These are phyloP conservation scores for Musa itinerans DNA, from an alignment of 176 grass and related monocot species.

Conservation along the genomic window DNA sequence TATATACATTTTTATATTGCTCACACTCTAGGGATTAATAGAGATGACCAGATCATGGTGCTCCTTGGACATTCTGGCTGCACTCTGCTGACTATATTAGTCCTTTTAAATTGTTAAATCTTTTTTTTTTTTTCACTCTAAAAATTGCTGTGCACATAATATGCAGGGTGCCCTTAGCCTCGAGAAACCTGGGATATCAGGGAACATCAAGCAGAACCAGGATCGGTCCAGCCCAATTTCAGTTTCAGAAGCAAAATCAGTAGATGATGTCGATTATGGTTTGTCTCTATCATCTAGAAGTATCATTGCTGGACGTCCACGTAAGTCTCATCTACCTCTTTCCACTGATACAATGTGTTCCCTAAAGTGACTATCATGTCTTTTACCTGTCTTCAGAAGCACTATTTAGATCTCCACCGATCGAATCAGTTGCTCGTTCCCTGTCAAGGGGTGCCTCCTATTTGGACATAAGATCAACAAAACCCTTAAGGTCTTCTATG, in stretches of 20 bases:
- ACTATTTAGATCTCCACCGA: slow-evolving; percentile 59
- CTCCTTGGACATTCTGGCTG: not conserved
- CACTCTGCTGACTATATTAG: not conserved
- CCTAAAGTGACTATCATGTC: not conserved
- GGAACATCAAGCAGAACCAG: slow-evolving; percentile 21
- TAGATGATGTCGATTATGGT: slow-evolving; percentile 39
- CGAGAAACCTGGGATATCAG: slow-evolving; percentile 31
- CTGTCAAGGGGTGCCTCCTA: slow-evolving; percentile 45
- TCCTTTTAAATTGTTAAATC: not conserved
- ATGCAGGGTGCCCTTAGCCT: slow-evolving; percentile 38
- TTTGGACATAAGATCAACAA: slow-evolving; percentile 46
- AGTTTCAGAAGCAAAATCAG: slow-evolving; percentile 53
- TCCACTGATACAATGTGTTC: slow-evolving; percentile 11
- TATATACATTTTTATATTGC: too few relatives aligned
- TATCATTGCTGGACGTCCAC: slow-evolving; percentile 43
- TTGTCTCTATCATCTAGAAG: slow-evolving; percentile 41
- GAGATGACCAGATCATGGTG: too few relatives aligned
- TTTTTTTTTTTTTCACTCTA: not conserved
- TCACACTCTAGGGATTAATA: too few relatives aligned
- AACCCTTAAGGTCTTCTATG: slow-evolving; percentile 60
- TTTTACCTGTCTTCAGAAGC: slow-evolving; percentile 38
- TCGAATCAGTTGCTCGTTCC: slow-evolving; percentile 68
- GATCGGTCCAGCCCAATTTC: slow-evolving; percentile 54
- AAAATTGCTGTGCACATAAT: slow-evolving; percentile 7
- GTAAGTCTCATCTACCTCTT: slow-evolving; percentile 37